A percentile compares a stretch with the other conserved stretches of the same genome.
These are phyloP conservation scores for Akanthomyces muscarius DNA, from an alignment of 2,329 filamentous ascomycete species.

Conservation along the genomic window DNA sequence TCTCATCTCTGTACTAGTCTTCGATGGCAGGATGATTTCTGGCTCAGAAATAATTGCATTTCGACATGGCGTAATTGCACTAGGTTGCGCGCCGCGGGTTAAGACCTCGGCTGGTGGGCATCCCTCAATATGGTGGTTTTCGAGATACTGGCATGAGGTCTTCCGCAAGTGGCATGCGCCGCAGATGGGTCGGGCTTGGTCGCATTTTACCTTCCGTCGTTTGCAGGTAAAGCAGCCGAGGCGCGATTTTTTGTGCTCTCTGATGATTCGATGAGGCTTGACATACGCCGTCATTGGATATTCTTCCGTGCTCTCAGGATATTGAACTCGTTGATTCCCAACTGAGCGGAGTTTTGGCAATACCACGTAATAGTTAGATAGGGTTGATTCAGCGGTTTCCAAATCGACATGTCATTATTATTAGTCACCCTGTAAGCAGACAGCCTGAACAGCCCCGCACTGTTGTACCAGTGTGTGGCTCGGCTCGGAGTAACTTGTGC, in stretches of 20 bases:
- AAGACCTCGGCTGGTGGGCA: too few species aligned
- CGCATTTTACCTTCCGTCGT: slow-evolving; percentile 51
- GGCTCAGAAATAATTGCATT: neutral
- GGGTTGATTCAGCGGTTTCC: neutral
- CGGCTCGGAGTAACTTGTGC: too few species aligned
- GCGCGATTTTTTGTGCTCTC: slow-evolving; percentile 48
- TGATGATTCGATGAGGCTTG: neutral
- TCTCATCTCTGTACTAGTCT: slow-evolving; percentile 40
- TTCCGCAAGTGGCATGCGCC: slow-evolving; percentile 27
- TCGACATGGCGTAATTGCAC: neutral
- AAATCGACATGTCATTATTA: neutral
- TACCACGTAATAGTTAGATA: neutral
- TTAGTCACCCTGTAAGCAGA: neutral
- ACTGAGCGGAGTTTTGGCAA: neutral
- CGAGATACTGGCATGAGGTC: neutral
- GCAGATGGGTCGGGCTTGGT: slow-evolving; percentile 46
- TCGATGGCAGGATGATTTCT: neutral
- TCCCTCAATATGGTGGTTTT: neutral
- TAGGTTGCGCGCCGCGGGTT: too few species aligned
- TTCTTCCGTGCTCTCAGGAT: neutral
- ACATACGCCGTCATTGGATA: neutral
- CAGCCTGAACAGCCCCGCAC: too few species aligned
- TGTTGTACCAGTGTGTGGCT: too few species aligned
- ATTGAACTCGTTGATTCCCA: neutral
- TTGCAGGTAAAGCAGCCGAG: slow-evolving; percentile 53